phyloP scores from a whole-genome alignment of 352 stramenopile species.

The Nothophytophthora sp. region DNA sequence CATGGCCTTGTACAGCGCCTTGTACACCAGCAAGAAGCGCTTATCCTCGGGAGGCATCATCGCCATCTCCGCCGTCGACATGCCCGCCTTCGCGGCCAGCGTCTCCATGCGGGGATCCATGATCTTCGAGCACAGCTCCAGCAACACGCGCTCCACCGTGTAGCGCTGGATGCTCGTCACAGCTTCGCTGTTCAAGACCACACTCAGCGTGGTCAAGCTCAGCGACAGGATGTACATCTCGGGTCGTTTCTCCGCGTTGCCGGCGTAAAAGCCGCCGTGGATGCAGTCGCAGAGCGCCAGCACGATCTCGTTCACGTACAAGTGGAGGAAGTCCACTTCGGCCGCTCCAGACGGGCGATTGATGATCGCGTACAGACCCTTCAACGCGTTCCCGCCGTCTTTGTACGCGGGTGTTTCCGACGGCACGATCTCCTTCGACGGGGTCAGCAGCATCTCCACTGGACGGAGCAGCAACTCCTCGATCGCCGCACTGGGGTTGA shows the following conservation, averaged over 20 bases:
- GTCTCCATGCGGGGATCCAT: constrained; percentile 72
- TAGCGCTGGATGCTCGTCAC: constrained; percentile 70
- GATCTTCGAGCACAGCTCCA: constrained; percentile 77
- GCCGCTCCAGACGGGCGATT: constrained; percentile 51
- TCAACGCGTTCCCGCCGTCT: constrained; percentile 75
- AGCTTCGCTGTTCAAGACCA: constrained; percentile 60
- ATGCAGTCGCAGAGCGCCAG: constrained; percentile 75
- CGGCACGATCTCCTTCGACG: constrained; percentile 60
- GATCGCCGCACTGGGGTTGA: constrained; percentile 20
- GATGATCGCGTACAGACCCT: constrained; percentile 81
- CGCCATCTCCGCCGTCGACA: constrained; percentile 38
- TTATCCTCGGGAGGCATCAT: constrained; percentile 55
- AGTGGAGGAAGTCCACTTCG: constrained; percentile 67
- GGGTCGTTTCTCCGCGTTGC: constrained; percentile 60
- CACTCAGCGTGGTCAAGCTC: constrained; percentile 63
- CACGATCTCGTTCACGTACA: constrained; percentile 82
- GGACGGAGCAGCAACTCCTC: constrained; percentile 64
- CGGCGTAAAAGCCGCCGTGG: constrained; percentile 65
- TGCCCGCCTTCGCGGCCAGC: constrained; percentile 40
- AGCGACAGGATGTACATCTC: constrained; percentile 74
- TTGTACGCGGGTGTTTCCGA: constrained; percentile 51
- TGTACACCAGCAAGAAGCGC: constrained; percentile 68
- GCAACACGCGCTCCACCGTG: constrained; percentile 72
- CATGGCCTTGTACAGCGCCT: constrained; percentile 68
- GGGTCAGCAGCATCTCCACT: constrained; percentile 69